Percentiles rank a stretch among this genome's conserved stretches.
phyloP scores from a whole-genome alignment of 371 early-diverging fungal species.

The Mortierella sp. region DNA sequence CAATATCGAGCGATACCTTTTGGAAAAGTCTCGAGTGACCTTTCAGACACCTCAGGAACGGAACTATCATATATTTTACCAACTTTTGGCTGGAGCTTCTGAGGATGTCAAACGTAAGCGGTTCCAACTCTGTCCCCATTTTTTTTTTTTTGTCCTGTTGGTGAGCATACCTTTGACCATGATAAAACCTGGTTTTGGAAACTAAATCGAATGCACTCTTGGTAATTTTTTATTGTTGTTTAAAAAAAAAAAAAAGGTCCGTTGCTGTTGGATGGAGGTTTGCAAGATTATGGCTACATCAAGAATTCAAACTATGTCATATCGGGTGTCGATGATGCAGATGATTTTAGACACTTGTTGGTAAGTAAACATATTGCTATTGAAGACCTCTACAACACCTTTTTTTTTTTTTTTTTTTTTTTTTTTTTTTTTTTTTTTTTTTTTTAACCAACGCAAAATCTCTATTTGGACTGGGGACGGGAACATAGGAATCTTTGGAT shows the following conservation, averaged over 20 bases:
- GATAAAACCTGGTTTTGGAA: too few relatives aligned
- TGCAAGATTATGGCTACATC: slow-evolving; percentile 85
- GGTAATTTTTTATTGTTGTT: slow-evolving; percentile 3
- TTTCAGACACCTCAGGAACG: slow-evolving; percentile 92
- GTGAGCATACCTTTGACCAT: slow-evolving; percentile 5
- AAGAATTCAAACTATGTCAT: slow-evolving; percentile 88
- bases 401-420: background rate
- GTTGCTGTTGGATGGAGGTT: slow-evolving; percentile 77
- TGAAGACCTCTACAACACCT: background rate
- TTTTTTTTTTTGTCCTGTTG: too few relatives aligned
- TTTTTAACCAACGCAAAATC: background rate
- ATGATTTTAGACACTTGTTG: slow-evolving; percentile 81
- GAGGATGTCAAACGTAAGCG: slow-evolving; percentile 64
- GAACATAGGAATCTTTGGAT: slow-evolving; percentile 78
- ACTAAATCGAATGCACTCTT: too few relatives aligned
- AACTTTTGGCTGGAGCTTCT: slow-evolving; percentile 89
- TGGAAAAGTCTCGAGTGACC: slow-evolving; percentile 98
- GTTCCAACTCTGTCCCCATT: too few relatives aligned
- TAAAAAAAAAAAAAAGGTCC: slow-evolving; percentile 60
- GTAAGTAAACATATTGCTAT: slow-evolving; percentile 51
- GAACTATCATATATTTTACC: slow-evolving; percentile 99
- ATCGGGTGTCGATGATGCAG: slow-evolving; percentile 93
- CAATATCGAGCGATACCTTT: slow-evolving; percentile 97
- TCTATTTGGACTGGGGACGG: background rate
- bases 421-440: background rate